These are phyloP conservation scores for Lactifluus hygrophoroides DNA, from an alignment of 768 basidiomycete genomes.

Conservation along the genomic window DNA sequence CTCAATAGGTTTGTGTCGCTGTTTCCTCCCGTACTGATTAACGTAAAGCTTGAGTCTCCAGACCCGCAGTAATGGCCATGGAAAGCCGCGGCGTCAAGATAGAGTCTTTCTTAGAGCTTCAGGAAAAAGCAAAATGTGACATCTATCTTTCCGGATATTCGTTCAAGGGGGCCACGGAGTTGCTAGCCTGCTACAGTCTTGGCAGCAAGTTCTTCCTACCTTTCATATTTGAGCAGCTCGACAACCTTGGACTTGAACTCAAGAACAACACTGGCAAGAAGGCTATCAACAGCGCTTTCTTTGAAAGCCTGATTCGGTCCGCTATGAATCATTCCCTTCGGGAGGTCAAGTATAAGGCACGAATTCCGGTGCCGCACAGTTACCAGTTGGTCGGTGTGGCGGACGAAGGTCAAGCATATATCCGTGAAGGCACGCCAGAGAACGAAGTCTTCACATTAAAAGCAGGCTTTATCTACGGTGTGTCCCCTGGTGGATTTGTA, in stretches of 20 bases:
- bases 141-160: slow-evolving; percentile 55
- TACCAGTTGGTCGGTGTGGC: slow-evolving; percentile 71
- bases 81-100: slow-evolving; percentile 62
- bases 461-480: slow-evolving; percentile 2
- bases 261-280: slow-evolving; percentile 31
- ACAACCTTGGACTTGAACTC: slow-evolving; percentile 41
- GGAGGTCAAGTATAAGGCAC: slow-evolving; percentile 65
- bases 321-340: slow-evolving; percentile 50
- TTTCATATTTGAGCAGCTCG: slow-evolving; percentile 41
- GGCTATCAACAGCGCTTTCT: slow-evolving; percentile 46
- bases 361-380: slow-evolving; percentile 60
- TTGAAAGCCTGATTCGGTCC: slow-evolving; percentile 46
- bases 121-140: slow-evolving; percentile 46
- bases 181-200: slow-evolving; percentile 43
- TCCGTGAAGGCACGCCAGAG: not conserved
- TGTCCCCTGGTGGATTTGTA: not conserved
- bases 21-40: not conserved
- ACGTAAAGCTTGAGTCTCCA: slow-evolving; percentile 24
- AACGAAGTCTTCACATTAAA: slow-evolving; percentile 2
- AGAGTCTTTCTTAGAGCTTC: slow-evolving; percentile 52
- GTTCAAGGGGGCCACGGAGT: slow-evolving; percentile 35
- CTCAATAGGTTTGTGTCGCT: slow-evolving; percentile 52
- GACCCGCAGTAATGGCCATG: slow-evolving; percentile 68
- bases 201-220: slow-evolving; percentile 42
- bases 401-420: slow-evolving; percentile 48